Evolutionary conservation across 2,329 filamentous ascomycete species (phyloP), one percentile per base, ranked within the genome.

Genomic region (Triangularia verruculosa): DNA sequence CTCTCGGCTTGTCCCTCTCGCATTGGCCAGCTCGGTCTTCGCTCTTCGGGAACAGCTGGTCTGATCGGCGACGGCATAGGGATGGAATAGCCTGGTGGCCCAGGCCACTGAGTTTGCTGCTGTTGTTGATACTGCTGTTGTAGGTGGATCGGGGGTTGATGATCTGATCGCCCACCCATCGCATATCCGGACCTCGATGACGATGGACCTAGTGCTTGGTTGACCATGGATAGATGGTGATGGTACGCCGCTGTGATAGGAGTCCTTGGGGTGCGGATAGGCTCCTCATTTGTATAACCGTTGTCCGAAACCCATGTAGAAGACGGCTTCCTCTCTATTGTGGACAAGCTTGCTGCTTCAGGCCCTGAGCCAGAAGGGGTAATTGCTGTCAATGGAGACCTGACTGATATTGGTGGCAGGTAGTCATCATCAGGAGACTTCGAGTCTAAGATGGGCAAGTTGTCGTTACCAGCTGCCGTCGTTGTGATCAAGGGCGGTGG

Each of bases 171-270:
- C 24, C 13, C 51, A 24, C n/a, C n/a, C n/a, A 27, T 5, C 2
- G 11, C 51, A 27, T 28, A 54, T 12, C 4, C 22, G 4, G 51
- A 54, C n/a, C 22, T 54, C 2, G 13, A 9, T n/a, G 51, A 25
- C 5, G 51, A 54, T 12, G 51, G 51, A 7, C 39, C 57, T 13
- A 59, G 15, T 12, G 39, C 34, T 43, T 59, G 57, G 27, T 59
- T 59, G 15, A 59, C 34, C 57, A 59, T 59, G 2, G 24, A 51
- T 22, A 59, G 20, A 11, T 59, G 57, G 3, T 59, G 57, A 9
- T 59, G 57, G n/a, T 59, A 59, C 20, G 57, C 57, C 43, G 57
- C 57, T 17, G 57, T 59, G 15, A 59, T 43, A 1, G 57, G 57
- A 17, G 57, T 59, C 22, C 57, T 59, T 2, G 57, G 57, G n/a